Conservation (phyloP, 306 rosid species). For the Lablab purpureus region DNA sequence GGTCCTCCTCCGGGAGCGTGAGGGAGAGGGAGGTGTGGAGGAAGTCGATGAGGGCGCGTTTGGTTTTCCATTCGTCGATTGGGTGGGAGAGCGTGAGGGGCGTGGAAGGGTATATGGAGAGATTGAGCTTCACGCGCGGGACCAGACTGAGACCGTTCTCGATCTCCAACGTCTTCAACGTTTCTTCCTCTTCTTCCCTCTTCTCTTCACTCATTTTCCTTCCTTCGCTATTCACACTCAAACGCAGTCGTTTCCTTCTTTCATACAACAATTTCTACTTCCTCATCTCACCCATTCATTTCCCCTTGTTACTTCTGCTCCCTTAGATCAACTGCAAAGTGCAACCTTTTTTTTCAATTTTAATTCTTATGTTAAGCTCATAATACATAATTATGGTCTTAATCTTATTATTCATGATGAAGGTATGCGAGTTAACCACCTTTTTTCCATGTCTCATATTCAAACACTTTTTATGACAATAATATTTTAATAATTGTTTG, state of each 20-base stretch:
- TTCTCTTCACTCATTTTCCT: neutral
- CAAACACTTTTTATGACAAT: no score
- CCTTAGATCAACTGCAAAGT: no score
- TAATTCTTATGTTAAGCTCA: no score
- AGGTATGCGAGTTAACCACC: no score
- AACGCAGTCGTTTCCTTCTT: neutral
- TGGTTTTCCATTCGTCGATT: constrained; percentile 89
- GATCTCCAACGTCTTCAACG: constrained; percentile 49
- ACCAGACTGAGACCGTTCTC: constrained; percentile 73
- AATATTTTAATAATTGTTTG: no score
- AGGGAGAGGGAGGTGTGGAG: constrained; percentile 66
- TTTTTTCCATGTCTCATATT: no score
- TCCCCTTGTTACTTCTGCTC: no score
- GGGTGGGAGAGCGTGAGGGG: constrained; percentile 58
- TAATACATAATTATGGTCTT: no score
- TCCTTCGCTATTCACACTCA: neutral
- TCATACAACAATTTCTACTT: neutral
- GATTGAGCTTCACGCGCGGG: constrained; percentile 79
- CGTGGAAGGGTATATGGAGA: constrained; percentile 64
- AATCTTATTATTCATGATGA: no score
- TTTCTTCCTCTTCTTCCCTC: neutral
- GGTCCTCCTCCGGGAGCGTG: constrained; percentile 70
- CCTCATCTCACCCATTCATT: no score
- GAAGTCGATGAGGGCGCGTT: constrained; percentile 74
- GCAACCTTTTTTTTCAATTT: no score